phyloP scores from a whole-genome alignment of 257 asterid genomes.

The Phtheirospermum japonicum region DNA sequence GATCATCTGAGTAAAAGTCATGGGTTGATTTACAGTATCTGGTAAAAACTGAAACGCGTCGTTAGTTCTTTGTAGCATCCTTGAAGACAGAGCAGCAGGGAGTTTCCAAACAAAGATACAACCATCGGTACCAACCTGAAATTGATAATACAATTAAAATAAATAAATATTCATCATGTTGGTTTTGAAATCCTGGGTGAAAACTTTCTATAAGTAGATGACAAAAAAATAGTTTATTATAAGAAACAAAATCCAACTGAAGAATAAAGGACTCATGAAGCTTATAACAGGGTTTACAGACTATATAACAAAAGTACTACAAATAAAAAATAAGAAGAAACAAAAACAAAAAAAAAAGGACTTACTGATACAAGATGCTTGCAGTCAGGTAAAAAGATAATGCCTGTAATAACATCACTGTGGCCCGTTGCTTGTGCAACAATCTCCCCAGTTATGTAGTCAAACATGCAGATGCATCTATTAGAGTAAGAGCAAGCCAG shows the following conservation, averaged over 20 bases:
- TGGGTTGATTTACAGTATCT: conserved; percentile 27
- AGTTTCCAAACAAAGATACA: conserved; percentile 74
- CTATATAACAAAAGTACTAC: conserved; percentile 11
- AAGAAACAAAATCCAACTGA: not conserved
- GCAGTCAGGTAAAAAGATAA: conserved; percentile 65
- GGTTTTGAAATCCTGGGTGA: not conserved
- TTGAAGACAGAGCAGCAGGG: conserved; percentile 47
- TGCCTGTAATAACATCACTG: conserved; percentile 53
- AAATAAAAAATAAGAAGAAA: not conserved
- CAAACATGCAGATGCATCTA: conserved; percentile 55
- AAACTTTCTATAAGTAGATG: not conserved
- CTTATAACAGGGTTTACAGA: not conserved
- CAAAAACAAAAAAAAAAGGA: not conserved
- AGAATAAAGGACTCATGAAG: conserved; percentile 11
- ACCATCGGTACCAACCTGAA: conserved; percentile 64
- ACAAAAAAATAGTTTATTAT: too few relatives aligned
- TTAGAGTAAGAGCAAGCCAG: conserved; percentile 58
- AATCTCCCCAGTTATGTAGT: conserved; percentile 49
- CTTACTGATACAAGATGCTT: conserved; percentile 69
- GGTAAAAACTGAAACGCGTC: conserved; percentile 32
- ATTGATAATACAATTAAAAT: not conserved
- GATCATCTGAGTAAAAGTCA: conserved; percentile 25
- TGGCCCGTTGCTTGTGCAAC: conserved; percentile 72
- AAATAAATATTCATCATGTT: too few relatives aligned
- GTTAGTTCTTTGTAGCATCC: conserved; percentile 43